phyloP scores from a whole-genome alignment of 1,284 basidiomycete species.

The Fistulinella cinereoalba region DNA sequence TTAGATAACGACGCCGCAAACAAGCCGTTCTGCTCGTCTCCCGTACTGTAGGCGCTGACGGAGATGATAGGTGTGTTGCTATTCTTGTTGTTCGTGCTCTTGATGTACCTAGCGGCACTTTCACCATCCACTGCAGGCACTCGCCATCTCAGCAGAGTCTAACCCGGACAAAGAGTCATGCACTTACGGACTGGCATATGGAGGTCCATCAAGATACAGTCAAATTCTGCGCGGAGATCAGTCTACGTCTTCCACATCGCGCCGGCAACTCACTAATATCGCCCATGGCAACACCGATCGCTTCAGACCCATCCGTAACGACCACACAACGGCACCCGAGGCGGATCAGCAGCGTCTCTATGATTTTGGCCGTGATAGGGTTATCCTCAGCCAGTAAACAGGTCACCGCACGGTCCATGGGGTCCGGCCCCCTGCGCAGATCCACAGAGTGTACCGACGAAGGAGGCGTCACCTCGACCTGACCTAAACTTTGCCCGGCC shows the following conservation, averaged over 20 bases:
- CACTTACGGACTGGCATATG: constrained; percentile 85
- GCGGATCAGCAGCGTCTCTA: constrained; percentile 89
- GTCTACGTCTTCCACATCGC: constrained; percentile 3
- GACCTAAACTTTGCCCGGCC: constrained; percentile 48
- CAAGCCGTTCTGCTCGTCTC: constrained; percentile 70
- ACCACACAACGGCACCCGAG: constrained; percentile 93
- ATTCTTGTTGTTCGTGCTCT: constrained; percentile 92
- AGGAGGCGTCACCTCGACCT: constrained; percentile 62
- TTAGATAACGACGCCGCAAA: constrained; percentile 87
- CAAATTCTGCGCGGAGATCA: constrained; percentile 60
- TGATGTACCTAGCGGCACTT: constrained; percentile 89
- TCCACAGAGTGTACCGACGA: constrained; percentile 80
- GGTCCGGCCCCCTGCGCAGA: constrained; percentile 65
- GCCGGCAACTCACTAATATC: constrained; percentile 75
- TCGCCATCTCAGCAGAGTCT: not conserved
- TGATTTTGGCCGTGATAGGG: constrained; percentile 93
- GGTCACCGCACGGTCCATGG: constrained; percentile 77
- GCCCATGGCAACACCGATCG: constrained; percentile 94
- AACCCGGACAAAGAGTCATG: not conserved
- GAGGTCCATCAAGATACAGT: constrained; percentile 86
- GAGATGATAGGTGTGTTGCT: constrained; percentile 89
- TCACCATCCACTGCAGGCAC: constrained; percentile 75
- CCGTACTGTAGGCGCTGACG: constrained; percentile 78
- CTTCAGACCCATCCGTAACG: constrained; percentile 94
- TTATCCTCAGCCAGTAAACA: constrained; percentile 97